Percentiles rank a stretch among this genome's conserved stretches.
Conservation (phyloP, 2,329 filamentous ascomycete genomes). For the Triangularia setosa region DNA sequence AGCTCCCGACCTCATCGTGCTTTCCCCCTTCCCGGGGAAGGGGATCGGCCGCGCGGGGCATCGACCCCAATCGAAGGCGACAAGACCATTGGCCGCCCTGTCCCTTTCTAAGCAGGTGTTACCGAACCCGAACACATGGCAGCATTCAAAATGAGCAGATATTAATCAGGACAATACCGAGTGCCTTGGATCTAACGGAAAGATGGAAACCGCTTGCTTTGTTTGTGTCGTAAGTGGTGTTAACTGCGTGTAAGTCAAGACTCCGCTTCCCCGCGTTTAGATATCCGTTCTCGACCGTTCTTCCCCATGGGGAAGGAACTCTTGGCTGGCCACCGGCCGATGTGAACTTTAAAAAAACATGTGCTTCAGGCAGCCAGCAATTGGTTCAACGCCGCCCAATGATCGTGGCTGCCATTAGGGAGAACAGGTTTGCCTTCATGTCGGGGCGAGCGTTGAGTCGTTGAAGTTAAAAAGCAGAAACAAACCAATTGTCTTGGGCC, state of each 20-base stretch:
- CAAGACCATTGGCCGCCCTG: conserved; percentile 12
- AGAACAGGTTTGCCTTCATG: neutral
- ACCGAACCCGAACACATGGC: neutral
- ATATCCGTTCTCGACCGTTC: conserved; percentile 9
- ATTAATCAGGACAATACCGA: neutral
- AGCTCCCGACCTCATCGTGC: neutral
- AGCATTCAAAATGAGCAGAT: neutral
- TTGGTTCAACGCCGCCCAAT: neutral
- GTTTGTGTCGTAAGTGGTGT: neutral
- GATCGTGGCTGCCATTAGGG: neutral
- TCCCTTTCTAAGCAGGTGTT: neutral
- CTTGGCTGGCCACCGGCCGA: neutral
- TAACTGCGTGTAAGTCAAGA: neutral
- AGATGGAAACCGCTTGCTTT: neutral
- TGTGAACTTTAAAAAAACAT: neutral
- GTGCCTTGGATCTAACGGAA: neutral
- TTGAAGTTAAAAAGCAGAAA: neutral
- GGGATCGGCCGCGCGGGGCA: conserved; percentile 13
- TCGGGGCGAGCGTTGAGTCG: neutral
- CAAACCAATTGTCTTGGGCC: neutral
- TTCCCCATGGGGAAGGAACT: neutral
- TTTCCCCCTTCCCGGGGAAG: conserved; percentile 1
- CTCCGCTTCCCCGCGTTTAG: conserved; percentile 25
- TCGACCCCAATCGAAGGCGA: conserved; percentile 6
- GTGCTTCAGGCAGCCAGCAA: neutral